Base-by-base conservation (phyloP, 108 stramenopile genomes). In the Cyclotella baltica region DNA sequence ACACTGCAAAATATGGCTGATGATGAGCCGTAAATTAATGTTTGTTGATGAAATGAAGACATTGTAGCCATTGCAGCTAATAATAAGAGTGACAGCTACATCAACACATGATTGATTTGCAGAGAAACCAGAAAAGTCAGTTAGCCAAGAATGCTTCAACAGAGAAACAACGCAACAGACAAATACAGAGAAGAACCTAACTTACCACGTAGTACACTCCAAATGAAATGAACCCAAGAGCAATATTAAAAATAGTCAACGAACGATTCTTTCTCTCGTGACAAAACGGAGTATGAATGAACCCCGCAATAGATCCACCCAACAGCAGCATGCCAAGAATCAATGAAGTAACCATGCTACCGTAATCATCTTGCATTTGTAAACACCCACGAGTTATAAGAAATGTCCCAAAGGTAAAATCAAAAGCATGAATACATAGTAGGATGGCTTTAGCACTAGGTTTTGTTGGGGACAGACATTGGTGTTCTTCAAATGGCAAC, bases 121-220 rank as follows among this genome's bases (percentile, higher is more conserved):
- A 4, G 2, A 48, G 47, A 48, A 48, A 48, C 18, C 19, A 48
- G 2, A 48, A n/a, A 16, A 6, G 47, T 11, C 0, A 8, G n/a
- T 11, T 16, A 9, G 13, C 4, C 9, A 28, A 4, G 57, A 58
- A 27, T 4, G 6, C 5, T 31, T 29, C 2, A 30, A 16, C 2
- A 58, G 25, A 9, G 5, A 30, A 58, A n/a, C 51, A 52, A 52
- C 4, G n/a, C n/a, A 52, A 10, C 40, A 13, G 13, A 20, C 4
- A 4, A 20, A 52, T 52, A 52, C n/a, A 4, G n/a, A 52, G 51
- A 52, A n/a, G 40, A 13, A 22, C 6, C 2, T 43, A 40, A 43
- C 63, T 64, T 38, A 64, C 63, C 63, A 43, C 40, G 15, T 64
- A 64, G 23, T 64, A 64, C 23, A 64, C 15, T 20, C 40, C 63